Evolutionary conservation across 345 rosid genomes (phyloP).

Genomic region (Bruguiera sexangula): DNA sequence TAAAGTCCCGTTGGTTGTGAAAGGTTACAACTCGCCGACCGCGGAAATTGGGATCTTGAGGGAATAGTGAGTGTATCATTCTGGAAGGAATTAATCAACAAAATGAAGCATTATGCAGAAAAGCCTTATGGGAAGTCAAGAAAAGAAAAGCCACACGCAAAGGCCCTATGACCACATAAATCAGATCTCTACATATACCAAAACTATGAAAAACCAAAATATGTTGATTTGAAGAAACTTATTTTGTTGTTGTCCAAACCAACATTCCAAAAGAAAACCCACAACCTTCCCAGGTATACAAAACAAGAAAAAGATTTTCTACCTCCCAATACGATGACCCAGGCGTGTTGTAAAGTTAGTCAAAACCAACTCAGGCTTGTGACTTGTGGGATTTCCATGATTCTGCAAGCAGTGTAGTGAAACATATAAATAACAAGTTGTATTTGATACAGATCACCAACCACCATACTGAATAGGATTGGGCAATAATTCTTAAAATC

Average conservation of each 20-base stretch:
- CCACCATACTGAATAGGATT: too few species aligned
- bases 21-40: conserved; percentile 93
- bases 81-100: conserved; percentile 33
- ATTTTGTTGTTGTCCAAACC: background rate
- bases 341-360: conserved; percentile 85
- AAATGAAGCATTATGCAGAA: conserved; percentile 2
- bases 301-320: conserved; percentile 6
- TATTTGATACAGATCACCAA: background rate
- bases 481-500: too few species aligned
- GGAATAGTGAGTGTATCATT: conserved; percentile 76
- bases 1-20: conserved; percentile 93
- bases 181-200: too few species aligned
- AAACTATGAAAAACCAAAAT: background rate
- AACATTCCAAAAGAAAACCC: background rate
- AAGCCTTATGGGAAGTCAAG: background rate
- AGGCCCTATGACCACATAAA: background rate
- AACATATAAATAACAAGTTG: background rate
- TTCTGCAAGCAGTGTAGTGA: conserved; percentile 38
- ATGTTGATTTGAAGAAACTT: background rate
- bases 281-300: background rate
- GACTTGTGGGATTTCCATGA: conserved; percentile 94
- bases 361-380: conserved; percentile 78
- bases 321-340: conserved; percentile 96
- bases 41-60: conserved; percentile 73
- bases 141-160: background rate